phyloP scores from a whole-genome alignment of 768 basidiomycete genomes.

The Tulasnella sp. region DNA sequence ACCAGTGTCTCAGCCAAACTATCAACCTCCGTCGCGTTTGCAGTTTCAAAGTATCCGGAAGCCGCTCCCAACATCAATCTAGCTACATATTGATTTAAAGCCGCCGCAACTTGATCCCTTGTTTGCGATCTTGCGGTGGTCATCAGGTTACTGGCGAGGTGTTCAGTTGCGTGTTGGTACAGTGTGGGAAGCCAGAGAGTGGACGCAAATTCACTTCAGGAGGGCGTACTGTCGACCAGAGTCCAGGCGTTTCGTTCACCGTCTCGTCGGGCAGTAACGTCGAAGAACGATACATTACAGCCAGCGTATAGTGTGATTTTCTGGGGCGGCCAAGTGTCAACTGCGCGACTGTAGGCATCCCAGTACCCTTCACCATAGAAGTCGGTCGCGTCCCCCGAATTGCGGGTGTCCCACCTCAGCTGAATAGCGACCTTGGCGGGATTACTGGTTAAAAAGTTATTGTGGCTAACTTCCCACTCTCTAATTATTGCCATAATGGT shows the following conservation, averaged over 20 bases:
- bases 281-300: background rate
- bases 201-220: background rate
- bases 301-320: background rate
- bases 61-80: background rate
- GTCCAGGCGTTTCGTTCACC: background rate
- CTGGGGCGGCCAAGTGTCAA: background rate
- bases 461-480: background rate
- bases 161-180: background rate
- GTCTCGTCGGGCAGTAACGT: background rate
- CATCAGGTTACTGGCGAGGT: background rate
- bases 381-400: background rate
- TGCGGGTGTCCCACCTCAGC: background rate
- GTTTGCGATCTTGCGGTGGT: background rate
- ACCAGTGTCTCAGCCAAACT: background rate
- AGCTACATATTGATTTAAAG: background rate
- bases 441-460: background rate
- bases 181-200: background rate
- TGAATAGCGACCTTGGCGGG: background rate
- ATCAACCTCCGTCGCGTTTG: background rate
- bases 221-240: background rate
- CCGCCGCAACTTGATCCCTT: background rate
- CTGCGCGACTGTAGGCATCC: too few species aligned
- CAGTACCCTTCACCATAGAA: background rate
- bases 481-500: background rate
- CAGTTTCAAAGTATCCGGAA: background rate